Conservation (phyloP, 495 filamentous ascomycete genomes). For the Lophium mytilinum region DNA sequence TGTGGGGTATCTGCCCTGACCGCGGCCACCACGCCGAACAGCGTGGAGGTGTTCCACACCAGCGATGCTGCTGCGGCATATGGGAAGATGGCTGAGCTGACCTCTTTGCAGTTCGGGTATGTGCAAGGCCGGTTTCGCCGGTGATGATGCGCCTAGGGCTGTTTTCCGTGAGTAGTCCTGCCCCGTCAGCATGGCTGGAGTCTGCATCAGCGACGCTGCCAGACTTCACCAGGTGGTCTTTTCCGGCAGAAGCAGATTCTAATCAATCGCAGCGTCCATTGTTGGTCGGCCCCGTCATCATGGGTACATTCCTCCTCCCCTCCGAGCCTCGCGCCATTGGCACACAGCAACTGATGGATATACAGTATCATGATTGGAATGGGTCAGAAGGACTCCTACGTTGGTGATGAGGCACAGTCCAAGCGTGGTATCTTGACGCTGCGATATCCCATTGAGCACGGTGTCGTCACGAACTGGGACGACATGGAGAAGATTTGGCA, state of each 20-base stretch:
- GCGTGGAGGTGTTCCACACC: not conserved
- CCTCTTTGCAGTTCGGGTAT: slow-evolving; percentile 79
- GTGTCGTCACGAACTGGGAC: slow-evolving; percentile 99
- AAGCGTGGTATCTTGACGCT: slow-evolving; percentile 99
- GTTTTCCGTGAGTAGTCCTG: slow-evolving; percentile 90
- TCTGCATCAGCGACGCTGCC: not conserved
- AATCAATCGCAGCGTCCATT: slow-evolving; percentile 67
- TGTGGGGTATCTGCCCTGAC: slow-evolving; percentile 25
- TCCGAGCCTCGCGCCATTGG: not conserved
- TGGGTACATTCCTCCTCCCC: slow-evolving; percentile 64
- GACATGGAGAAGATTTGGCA: slow-evolving; percentile 99
- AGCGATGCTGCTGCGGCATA: slow-evolving; percentile 6
- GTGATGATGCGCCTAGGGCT: slow-evolving; percentile 99
- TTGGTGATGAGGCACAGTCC: slow-evolving; percentile 98
- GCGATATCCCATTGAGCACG: slow-evolving; percentile 98
- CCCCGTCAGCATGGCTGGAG: not conserved
- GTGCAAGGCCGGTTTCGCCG: slow-evolving; percentile 99
- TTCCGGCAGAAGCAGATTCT: not conserved
- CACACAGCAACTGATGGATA: slow-evolving; percentile 32
- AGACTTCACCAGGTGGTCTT: not conserved
- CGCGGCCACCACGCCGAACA: slow-evolving; percentile 9
- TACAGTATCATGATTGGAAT: slow-evolving; percentile 99
- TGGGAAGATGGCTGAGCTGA: slow-evolving; percentile 20
- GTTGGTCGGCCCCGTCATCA: slow-evolving; percentile 99
- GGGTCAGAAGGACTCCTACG: slow-evolving; percentile 99